Conservation (phyloP, 495 filamentous ascomycete genomes). For the Penicillium mononematosum region DNA sequence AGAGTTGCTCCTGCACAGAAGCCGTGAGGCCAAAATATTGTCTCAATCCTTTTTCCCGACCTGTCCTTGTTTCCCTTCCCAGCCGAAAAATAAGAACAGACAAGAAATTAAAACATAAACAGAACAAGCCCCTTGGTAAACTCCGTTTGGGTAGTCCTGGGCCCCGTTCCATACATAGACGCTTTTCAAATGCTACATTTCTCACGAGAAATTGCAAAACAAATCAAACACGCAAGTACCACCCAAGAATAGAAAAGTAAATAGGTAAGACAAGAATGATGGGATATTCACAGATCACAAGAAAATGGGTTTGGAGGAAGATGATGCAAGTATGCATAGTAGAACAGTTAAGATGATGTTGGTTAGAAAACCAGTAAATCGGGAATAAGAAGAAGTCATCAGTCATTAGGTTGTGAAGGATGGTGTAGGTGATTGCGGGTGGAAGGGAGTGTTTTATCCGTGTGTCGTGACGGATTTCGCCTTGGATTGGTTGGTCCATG, state of each 20-base stretch:
- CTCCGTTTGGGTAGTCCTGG: conserved; percentile 21
- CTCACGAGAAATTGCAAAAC: conserved; percentile 16
- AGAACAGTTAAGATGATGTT: conserved; percentile 5
- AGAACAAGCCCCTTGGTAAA: conserved; percentile 12
- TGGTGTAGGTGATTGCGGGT: conserved; percentile 11
- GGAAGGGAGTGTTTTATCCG: conserved; percentile 31
- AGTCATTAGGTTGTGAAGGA: conserved; percentile 23
- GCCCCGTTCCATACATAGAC: conserved; percentile 21
- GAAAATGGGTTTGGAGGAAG: conserved; percentile 9
- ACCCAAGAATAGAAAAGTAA: conserved; percentile 16
- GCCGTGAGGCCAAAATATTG: conserved; percentile 22
- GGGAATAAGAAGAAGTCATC: conserved; percentile 21
- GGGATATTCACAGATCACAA: conserved; percentile 33
- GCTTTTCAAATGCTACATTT: conserved; percentile 26
- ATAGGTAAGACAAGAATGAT: conserved; percentile 5
- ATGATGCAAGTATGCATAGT: conserved; percentile 26
- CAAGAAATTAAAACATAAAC: conserved; percentile 17
- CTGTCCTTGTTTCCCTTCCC: not conserved
- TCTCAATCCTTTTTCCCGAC: conserved; percentile 18
- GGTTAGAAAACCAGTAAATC: conserved; percentile 11
- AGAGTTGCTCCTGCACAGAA: conserved; percentile 27
- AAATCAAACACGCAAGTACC: conserved; percentile 23
- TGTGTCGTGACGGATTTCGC: conserved; percentile 47
- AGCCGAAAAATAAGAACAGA: conserved; percentile 15
- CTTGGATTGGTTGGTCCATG: conserved; percentile 54